Percentiles rank a stretch among this genome's conserved stretches.
Evolutionary conservation across 148 eudicot species (phyloP).

Genomic region (Chenopodium formosanum): DNA sequence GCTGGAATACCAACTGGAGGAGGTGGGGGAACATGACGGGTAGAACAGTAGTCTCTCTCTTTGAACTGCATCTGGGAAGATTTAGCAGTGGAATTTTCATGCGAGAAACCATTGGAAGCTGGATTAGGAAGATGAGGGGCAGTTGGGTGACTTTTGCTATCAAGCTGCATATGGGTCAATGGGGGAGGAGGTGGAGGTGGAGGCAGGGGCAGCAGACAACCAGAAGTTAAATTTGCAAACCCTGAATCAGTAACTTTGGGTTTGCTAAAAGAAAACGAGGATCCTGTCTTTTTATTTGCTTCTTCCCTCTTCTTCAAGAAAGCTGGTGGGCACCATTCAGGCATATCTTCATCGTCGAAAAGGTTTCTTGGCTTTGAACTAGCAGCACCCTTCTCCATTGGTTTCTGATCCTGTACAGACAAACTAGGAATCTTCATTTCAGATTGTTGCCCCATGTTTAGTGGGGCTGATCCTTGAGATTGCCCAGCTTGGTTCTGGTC

Average conservation of each 20-base stretch:
- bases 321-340: slow-evolving; percentile 78
- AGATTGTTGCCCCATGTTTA: slow-evolving; percentile 17
- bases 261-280: slow-evolving; percentile 20
- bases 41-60: not conserved
- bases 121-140: slow-evolving; percentile 1
- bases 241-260: slow-evolving; percentile 16
- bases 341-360: slow-evolving; percentile 79
- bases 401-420: slow-evolving; percentile 20
- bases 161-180: slow-evolving; percentile 7
- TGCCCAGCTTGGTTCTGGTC: slow-evolving; percentile 20
- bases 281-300: slow-evolving; percentile 21
- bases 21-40: not conserved
- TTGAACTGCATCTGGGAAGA: not conserved
- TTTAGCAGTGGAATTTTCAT: not conserved
- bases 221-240: slow-evolving; percentile 32
- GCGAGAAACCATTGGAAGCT: not conserved
- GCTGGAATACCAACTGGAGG: not conserved
- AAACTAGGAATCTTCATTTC: slow-evolving; percentile 25
- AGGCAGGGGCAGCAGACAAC: slow-evolving; percentile 30
- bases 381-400: not conserved
- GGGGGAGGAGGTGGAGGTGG: slow-evolving; percentile 14
- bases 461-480: slow-evolving; percentile 18
- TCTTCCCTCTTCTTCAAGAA: slow-evolving; percentile 27
- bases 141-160: not conserved
- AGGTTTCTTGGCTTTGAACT: slow-evolving; percentile 21